A percentile compares a stretch with the other conserved stretches of the same genome.
These are phyloP conservation scores for Lobosporangium transversale DNA, from an alignment of 192 early-diverging fungal genomes.

Conservation along the genomic window DNA sequence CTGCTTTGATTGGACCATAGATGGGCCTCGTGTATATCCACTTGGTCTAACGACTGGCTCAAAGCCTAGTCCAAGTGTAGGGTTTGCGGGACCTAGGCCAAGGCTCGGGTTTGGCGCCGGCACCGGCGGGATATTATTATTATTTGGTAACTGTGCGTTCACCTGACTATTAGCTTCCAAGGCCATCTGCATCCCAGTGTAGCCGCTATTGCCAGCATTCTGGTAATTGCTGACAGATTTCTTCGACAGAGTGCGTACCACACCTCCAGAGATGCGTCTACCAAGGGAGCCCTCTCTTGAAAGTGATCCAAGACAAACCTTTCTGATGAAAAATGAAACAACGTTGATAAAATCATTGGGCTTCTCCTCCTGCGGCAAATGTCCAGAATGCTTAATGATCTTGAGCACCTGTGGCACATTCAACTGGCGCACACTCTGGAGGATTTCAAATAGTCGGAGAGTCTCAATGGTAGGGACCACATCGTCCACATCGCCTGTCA, in stretches of 20 bases:
- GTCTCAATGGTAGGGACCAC: slow-evolving; percentile 40
- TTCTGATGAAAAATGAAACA: slow-evolving; percentile 31
- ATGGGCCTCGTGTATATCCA: no score
- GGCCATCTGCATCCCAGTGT: no score
- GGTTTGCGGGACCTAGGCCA: no score
- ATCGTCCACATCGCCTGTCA: slow-evolving; percentile 42
- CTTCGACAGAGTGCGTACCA: slow-evolving; percentile 7
- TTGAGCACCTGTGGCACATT: slow-evolving; percentile 38
- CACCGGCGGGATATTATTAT: no score
- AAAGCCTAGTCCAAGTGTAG: no score
- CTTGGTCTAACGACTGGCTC: no score
- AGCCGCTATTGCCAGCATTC: no score
- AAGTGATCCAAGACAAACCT: slow-evolving; percentile 32
- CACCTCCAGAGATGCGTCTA: slow-evolving; percentile 7
- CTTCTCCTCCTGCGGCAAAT: slow-evolving; percentile 35
- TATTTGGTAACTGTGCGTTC: no score
- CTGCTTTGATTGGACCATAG: no score
- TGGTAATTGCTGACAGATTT: slow-evolving; percentile 4
- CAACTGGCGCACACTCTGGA: slow-evolving; percentile 13
- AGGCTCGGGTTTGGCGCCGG: no score
- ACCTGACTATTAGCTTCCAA: no score
- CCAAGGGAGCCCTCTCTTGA: slow-evolving; percentile 24
- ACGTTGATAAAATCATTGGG: slow-evolving; percentile 36
- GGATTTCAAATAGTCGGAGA: slow-evolving; percentile 25
- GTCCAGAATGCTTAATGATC: slow-evolving; percentile 42